Base-by-base conservation (phyloP, 306 rosid genomes). In the Pueraria montana region DNA sequence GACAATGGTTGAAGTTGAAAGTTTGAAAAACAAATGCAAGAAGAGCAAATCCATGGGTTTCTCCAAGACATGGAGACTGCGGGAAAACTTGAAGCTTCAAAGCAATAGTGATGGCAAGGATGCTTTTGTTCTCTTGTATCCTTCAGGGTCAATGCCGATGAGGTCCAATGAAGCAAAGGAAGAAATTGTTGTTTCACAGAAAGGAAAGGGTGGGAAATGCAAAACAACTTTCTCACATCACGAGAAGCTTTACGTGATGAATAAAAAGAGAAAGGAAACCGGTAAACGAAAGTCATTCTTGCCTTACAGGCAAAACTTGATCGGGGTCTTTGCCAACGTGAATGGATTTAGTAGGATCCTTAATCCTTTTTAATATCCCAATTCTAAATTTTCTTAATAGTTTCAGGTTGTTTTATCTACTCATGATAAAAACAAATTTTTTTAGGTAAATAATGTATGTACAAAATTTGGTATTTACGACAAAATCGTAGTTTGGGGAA, bases 201-300 rank as follows among this genome's bases (percentile, higher is more conserved):
- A 49, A 55, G 45, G 17, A 49, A 72, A 72, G 2, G 10, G 11
- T 13, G 11, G 13, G 0, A 49, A 49, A 11, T 2, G 26, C 27
- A 72, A 9, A 50, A 48, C 1, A 1, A 52, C 91, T 4, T 86
- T 88, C 1, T 85, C 88, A 7, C 86, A 86, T n/a, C 96, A 91
- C 79, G 90, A 89, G 76, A 88, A 68, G 52, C 85, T 81, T 21
- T 90, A 91, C 76, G 59, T 88, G 65, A 80, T 48, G 76, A 87
- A 84, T 27, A 87, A 84, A 79, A 90, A 80, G 27, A 84, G 75
- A 75, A 91, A 16, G 43, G 93, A 87, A 11, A 86, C 18, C n/a
- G n/a, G n/a, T n/a, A n/a, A n/a, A n/a, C n/a, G n/a, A n/a, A n/a
- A n/a, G n/a, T n/a, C n/a, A n/a, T n/a, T n/a, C n/a, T n/a, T n/a